Evolutionary conservation across 1,139 yeast genomes (phyloP), one percentile per base, ranked within the genome.

Genomic region (Protomyces inundatus): DNA sequence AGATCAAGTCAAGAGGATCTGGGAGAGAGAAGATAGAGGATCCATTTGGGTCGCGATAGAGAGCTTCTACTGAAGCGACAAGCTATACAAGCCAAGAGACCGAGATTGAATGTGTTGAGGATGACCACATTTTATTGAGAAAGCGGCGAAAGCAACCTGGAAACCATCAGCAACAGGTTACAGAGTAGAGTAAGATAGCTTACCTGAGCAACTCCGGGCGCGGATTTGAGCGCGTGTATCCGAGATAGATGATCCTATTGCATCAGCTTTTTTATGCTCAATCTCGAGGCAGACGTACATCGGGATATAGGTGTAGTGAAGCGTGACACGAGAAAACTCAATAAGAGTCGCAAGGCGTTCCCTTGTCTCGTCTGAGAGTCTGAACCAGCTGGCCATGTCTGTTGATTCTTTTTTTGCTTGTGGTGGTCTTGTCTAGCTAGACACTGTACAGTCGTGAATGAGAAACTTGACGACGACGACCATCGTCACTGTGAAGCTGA

Each of bases 151-250:
- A 42, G 48, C 32, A 42, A 16, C 32, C 48, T 42, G 6, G 3
- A 5, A 10, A 10, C 5, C 9, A 12, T 39, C 42, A 39, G 42
- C 42, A 39, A 39, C 14, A 5, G 14, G 10, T 6, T 39, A 9
- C 42, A 12, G 6, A 39, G 6, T 3, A 6, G 12, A 5, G 14
- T 4, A 4, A 4, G 9, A 30, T 14, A 6, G 9, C 51, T 1
- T 42, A 58, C 62, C 62, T 51, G 53, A 58, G 62, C 51, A 58
- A 30, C 10, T 58, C 62, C n/a, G 62, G 62, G 45, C 56, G 42
- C 33, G 62, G 62, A 23, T 34, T 52, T 14, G 56, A 51, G 36
- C 62, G 42, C 35, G 62, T 58, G 45, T 58, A 58, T 52, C 62
- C 62, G 53, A 58, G 62, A 30, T 58, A 58, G 56, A 58, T 55